Conservation (phyloP, 2,329 filamentous ascomycete species). For the Massarina eburnea region DNA sequence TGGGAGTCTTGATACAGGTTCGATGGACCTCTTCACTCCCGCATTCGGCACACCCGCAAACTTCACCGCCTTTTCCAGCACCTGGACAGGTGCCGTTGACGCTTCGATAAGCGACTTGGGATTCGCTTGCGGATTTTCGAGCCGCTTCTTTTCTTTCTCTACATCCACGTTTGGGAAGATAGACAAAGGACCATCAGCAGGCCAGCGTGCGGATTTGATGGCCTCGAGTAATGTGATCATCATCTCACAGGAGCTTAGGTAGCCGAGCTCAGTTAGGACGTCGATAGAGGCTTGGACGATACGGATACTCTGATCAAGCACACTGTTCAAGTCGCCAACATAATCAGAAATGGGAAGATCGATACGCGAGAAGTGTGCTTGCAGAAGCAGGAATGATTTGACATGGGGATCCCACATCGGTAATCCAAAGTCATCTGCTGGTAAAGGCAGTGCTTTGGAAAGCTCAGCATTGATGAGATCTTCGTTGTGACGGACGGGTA, state of each 20-base stretch:
- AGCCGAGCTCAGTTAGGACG: slow-evolving; percentile 85
- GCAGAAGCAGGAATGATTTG: slow-evolving; percentile 89
- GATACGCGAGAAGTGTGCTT: slow-evolving; percentile 92
- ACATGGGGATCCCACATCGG: slow-evolving; percentile 99
- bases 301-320: slow-evolving; percentile 94
- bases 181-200: slow-evolving; percentile 73
- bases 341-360: slow-evolving; percentile 95
- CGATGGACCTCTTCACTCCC: slow-evolving; percentile 55
- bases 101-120: slow-evolving; percentile 45
- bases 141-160: slow-evolving; percentile 47
- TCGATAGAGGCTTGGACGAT: slow-evolving; percentile 96
- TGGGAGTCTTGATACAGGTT: slow-evolving; percentile 68
- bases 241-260: slow-evolving; percentile 72
- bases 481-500: slow-evolving; percentile 97
- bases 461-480: slow-evolving; percentile 94
- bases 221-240: slow-evolving; percentile 88
- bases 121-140: slow-evolving; percentile 40
- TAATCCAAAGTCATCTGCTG: slow-evolving; percentile 64
- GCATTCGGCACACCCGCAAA: slow-evolving; percentile 54
- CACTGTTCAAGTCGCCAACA: slow-evolving; percentile 84
- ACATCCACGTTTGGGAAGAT: slow-evolving; percentile 74
- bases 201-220: slow-evolving; percentile 92
- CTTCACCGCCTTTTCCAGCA: slow-evolving; percentile 44
- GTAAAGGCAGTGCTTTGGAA: slow-evolving; percentile 76
- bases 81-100: slow-evolving; percentile 18